A percentile compares a stretch with the other conserved stretches of the same genome.
Conservation (phyloP, 176 grass and related monocot genomes). For the Eleusine coracana region DNA sequence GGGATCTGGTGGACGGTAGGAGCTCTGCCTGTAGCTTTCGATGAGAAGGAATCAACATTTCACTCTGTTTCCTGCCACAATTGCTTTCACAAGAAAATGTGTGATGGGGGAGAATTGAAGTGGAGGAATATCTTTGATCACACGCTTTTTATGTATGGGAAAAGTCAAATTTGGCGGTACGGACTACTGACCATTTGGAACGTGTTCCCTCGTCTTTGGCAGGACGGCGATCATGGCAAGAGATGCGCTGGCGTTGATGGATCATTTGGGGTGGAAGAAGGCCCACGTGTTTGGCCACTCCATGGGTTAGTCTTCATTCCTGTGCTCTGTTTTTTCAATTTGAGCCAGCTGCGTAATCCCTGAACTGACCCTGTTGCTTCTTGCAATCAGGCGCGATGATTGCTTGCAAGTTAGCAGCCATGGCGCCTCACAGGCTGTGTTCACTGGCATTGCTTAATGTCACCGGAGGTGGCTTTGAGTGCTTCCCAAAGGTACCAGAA, state of each 20-base stretch:
- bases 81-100: slow-evolving; percentile 36
- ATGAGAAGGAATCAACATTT: slow-evolving; percentile 8
- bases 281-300: slow-evolving; percentile 97
- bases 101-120: slow-evolving; percentile 39
- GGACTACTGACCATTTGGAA: slow-evolving; percentile 27
- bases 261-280: slow-evolving; percentile 96
- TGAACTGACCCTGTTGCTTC: slow-evolving; percentile 13
- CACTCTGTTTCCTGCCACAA: neutral
- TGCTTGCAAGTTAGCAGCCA: slow-evolving; percentile 84
- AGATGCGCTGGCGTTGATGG: slow-evolving; percentile 83
- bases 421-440: slow-evolving; percentile 66
- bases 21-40: slow-evolving; percentile 42
- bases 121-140: neutral
- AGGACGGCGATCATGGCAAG: slow-evolving; percentile 93
- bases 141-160: slow-evolving; percentile 4
- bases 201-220: slow-evolving; percentile 22
- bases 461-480: slow-evolving; percentile 87
- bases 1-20: slow-evolving; percentile 42
- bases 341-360: neutral
- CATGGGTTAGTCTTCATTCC: slow-evolving; percentile 62
- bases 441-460: slow-evolving; percentile 96
- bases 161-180: slow-evolving; percentile 25
- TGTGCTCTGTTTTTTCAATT: neutral
- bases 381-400: slow-evolving; percentile 85
- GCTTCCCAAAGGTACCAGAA: slow-evolving; percentile 85